Base-by-base conservation (phyloP, 345 rosid species). In the Linum trigynum region DNA sequence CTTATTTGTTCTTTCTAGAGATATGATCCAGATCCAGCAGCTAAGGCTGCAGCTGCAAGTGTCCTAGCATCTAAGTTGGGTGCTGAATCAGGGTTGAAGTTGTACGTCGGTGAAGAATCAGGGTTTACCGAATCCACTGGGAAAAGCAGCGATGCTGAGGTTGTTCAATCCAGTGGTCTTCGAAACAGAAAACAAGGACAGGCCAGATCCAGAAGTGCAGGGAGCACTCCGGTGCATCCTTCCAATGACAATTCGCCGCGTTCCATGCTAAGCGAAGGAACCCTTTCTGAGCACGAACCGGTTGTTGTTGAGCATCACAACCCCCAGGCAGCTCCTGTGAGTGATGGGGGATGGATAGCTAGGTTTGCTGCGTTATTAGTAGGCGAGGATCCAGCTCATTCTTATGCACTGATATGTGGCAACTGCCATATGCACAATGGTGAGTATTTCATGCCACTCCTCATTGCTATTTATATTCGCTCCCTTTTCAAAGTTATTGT, bases 11-110 rank as follows among this genome's bases (percentile, higher is more conserved):
- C 32, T 63, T 64, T 78, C 80, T 85, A 92, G 98, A 86, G 88
- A 75, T 92, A 92, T 67, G 97, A 90, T 75, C 86, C 96, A 11
- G 98, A 92, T 72, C 98, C 98, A 53, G 97, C 97, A 36, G 99
- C 96, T 14, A 90, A 94, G 75, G 97, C 97, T 69, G 97, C 98
- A 8, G 98, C 98, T 66, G 98, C 98, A 62, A 79, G 85, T 72
- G 91, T 92, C 66, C 84, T 92, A 72, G 98, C 98, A 71, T 92
- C 98, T 3, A 92, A 90, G 72, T 77, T 92, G 79, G 98, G 98
- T 39, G 84, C 91, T 2, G 98, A 92, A 71, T 88, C 96, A 23
- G 98, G 97, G 67, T 81, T 92, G 83, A 90, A 84, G 76, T 81
- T 90, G 68, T 76, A 65, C 59, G 63, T 90, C 35, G 96, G 81